Conservation (phyloP, 2,329 filamentous ascomycete genomes). For the Diaporthe sp. region DNA sequence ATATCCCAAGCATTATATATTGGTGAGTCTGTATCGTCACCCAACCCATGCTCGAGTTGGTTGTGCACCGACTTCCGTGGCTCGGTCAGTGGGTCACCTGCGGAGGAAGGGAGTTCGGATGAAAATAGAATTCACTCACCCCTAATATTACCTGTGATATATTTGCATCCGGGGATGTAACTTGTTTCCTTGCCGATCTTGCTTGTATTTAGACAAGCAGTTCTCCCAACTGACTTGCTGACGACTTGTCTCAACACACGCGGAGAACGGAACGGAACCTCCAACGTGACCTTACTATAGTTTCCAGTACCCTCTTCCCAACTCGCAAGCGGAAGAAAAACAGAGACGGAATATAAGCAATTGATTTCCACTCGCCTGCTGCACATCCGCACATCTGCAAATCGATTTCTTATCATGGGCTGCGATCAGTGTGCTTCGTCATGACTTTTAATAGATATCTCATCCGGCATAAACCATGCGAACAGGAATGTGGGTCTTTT, state of each 20-base stretch:
- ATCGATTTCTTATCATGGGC: not conserved
- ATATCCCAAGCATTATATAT: not conserved
- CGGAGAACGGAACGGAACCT: not conserved
- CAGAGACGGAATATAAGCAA: not conserved
- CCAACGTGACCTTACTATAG: no score
- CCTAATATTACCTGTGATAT: not conserved
- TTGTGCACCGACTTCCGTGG: not conserved
- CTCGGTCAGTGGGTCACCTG: not conserved
- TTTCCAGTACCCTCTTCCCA: not conserved
- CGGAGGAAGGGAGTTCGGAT: not conserved
- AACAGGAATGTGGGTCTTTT: not conserved
- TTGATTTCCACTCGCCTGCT: no score
- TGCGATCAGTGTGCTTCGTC: not conserved
- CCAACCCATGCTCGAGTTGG: no score
- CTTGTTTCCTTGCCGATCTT: not conserved
- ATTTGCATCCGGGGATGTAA: not conserved
- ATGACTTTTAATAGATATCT: conserved; percentile 12
- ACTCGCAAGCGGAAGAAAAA: not conserved
- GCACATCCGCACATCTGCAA: not conserved
- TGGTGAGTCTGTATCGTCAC: not conserved
- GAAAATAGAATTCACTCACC: not conserved
- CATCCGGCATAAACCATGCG: not conserved
- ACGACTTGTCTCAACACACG: not conserved
- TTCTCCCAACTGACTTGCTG: not conserved
- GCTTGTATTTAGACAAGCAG: not conserved